These are phyloP conservation scores for Nyctanthes arbortristis DNA, from an alignment of 257 asterid genomes.

Conservation along the genomic window DNA sequence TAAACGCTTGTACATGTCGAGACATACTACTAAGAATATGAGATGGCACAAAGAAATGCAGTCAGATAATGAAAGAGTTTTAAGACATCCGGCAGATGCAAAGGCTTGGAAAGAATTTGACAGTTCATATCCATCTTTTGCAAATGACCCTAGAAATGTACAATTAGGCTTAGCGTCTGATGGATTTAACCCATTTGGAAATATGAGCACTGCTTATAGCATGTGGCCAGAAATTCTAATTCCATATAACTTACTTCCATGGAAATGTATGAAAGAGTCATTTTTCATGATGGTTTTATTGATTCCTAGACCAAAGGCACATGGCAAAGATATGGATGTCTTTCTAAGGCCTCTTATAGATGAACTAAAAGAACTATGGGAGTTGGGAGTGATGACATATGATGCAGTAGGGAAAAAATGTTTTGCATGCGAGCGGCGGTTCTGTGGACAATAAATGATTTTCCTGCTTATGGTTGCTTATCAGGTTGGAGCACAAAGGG, in stretches of 20 bases:
- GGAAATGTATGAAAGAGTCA: not conserved
- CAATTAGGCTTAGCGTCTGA: too few species aligned
- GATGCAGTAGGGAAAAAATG: not conserved
- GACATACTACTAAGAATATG: not conserved
- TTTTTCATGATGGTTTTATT: not conserved
- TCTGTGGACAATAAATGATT: not conserved
- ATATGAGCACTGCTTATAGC: not conserved
- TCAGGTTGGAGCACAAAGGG: not conserved
- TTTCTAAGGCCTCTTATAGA: not conserved
- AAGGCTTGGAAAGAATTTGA: too few species aligned
- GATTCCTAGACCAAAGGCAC: not conserved
- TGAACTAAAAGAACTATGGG: not conserved
- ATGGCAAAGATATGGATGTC: not conserved
- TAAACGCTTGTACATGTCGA: too few species aligned
- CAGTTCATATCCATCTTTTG: too few species aligned
- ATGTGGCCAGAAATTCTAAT: not conserved
- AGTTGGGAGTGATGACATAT: not conserved
- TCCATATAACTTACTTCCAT: slow-evolving; percentile 6
- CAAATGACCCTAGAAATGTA: too few species aligned
- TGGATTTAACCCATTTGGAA: too few species aligned
- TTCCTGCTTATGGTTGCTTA: not conserved
- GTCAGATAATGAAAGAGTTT: too few species aligned
- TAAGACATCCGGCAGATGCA: too few species aligned
- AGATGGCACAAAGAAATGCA: too few species aligned
- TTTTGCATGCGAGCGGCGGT: too few species aligned